Evolutionary conservation across 495 filamentous ascomycete species (phyloP).

Genomic region (Annulohypoxylon bovei): DNA sequence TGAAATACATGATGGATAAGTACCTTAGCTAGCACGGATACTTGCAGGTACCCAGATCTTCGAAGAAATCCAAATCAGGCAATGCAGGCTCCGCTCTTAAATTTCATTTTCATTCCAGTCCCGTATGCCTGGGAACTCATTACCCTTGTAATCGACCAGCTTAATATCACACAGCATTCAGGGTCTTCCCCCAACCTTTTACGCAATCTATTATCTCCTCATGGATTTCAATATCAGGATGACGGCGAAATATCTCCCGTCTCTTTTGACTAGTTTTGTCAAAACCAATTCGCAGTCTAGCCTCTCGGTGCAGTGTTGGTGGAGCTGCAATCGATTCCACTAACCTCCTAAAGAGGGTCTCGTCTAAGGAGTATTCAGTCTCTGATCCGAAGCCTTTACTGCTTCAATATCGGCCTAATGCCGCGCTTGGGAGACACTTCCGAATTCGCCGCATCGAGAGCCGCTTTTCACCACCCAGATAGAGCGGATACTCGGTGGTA

Average conservation of each 20-base stretch:
- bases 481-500: conserved; percentile 6
- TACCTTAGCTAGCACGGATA: not conserved
- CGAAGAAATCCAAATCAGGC: conserved; percentile 11
- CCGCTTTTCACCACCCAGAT: conserved; percentile 9
- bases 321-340: conserved; percentile 25
- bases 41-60: conserved; percentile 12
- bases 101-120: conserved; percentile 26
- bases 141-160: conserved; percentile 14
- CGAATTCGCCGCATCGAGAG: conserved; percentile 31
- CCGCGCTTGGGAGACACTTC: conserved; percentile 24
- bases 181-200: conserved; percentile 31
- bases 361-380: conserved; percentile 18
- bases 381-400: conserved; percentile 34
- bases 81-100: conserved; percentile 26
- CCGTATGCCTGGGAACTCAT: conserved; percentile 33
- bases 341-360: conserved; percentile 20
- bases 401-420: conserved; percentile 23
- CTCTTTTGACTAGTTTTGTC: conserved; percentile 14
- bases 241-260: conserved; percentile 42
- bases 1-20: not conserved
- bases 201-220: conserved; percentile 26
- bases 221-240: conserved; percentile 35
- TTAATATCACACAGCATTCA: conserved; percentile 23
- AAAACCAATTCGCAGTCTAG: conserved; percentile 13
- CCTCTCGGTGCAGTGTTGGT: conserved; percentile 17